These are phyloP conservation scores for Pseudogymnoascus sp. DNA, from an alignment of 2,329 filamentous ascomycete genomes.

Conservation along the genomic window DNA sequence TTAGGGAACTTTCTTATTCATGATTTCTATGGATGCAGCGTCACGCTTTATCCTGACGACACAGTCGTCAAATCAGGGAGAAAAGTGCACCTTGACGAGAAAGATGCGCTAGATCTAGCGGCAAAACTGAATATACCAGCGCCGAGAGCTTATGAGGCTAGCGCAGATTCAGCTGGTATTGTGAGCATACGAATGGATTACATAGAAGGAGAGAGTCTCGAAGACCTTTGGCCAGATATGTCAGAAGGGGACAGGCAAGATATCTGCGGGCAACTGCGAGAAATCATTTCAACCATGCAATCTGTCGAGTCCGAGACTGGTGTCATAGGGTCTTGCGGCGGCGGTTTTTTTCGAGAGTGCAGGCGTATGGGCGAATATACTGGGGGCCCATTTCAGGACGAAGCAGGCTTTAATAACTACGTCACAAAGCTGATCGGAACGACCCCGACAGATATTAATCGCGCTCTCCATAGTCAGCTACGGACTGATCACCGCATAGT, in stretches of 20 bases:
- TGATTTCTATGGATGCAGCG: background rate
- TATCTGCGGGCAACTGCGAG: background rate
- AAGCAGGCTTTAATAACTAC: background rate
- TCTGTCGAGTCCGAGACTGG: background rate
- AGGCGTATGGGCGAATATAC: background rate
- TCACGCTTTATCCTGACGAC: background rate
- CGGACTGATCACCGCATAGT: slow-evolving; percentile 28
- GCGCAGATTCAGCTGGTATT: background rate
- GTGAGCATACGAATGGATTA: background rate
- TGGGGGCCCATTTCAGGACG: background rate
- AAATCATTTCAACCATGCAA: background rate
- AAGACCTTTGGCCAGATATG: background rate
- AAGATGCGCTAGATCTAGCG: background rate
- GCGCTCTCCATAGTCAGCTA: background rate
- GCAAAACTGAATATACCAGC: background rate
- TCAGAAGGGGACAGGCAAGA: background rate
- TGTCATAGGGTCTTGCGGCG: background rate
- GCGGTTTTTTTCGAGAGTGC: background rate
- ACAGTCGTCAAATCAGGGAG: background rate
- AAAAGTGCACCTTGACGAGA: background rate
- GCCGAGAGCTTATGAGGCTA: background rate
- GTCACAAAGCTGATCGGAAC: background rate
- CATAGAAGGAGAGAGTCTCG: background rate
- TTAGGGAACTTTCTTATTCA: background rate
- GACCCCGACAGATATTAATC: background rate